A percentile compares a stretch with the other conserved stretches of the same genome.
Evolutionary conservation across 768 basidiomycete species (phyloP).

Genomic region (Cystobasidium ongulense): DNA sequence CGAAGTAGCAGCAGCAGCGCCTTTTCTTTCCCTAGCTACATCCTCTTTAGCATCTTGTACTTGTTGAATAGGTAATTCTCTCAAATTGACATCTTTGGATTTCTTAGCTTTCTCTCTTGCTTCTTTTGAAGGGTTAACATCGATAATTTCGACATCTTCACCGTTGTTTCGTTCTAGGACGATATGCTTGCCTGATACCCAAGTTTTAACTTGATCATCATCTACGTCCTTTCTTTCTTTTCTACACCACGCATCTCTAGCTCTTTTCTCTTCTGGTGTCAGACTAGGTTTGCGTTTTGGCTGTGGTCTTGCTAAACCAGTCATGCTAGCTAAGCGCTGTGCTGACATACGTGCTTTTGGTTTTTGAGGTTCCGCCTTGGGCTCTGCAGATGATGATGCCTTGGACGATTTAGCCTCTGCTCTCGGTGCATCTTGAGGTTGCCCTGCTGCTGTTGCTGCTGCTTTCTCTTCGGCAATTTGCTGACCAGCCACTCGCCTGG

Average conservation of each 20-base stretch:
- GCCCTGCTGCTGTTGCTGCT: background rate
- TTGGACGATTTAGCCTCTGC: background rate
- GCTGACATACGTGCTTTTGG: background rate
- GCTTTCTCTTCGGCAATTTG: background rate
- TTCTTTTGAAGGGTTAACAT: constrained; percentile 11
- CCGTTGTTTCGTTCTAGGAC: constrained; percentile 21
- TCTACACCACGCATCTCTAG: constrained; percentile 23
- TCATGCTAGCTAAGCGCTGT: background rate
- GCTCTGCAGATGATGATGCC: background rate
- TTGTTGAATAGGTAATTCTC: background rate
- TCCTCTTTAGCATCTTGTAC: constrained; percentile 12
- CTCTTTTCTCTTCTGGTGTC: constrained; percentile 22
- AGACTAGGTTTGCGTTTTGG: constrained; percentile 6
- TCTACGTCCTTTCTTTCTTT: constrained; percentile 19
- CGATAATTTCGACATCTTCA: constrained; percentile 28
- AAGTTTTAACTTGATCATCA: constrained; percentile 28
- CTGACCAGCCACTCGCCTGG: background rate
- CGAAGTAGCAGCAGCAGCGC: background rate
- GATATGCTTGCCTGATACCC: constrained; percentile 21
- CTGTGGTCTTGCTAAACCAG: background rate
- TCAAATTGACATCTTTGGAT: constrained; percentile 14
- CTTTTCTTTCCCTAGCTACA: background rate
- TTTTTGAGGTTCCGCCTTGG: background rate
- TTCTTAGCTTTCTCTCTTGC: constrained; percentile 22
- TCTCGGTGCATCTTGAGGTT: background rate